Percentiles rank a stretch among this genome's conserved stretches.
Evolutionary conservation across 441 rosid genomes (phyloP).

Genomic region (Syzygium syzygioides): DNA sequence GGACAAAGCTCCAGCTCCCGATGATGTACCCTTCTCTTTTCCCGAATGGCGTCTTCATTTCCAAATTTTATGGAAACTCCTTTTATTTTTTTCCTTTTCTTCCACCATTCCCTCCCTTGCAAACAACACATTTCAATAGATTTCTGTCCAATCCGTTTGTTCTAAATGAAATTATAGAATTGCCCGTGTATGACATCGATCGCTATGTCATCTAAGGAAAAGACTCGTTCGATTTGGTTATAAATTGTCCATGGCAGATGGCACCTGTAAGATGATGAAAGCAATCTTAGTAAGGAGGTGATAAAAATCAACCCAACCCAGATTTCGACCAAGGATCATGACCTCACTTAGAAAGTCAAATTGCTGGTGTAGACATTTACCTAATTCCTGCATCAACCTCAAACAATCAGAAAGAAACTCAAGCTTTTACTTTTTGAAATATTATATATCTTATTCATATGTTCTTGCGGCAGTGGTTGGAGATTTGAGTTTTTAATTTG

Average conservation of each 20-base stretch:
- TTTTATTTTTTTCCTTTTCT: too few species aligned
- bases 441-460: not conserved
- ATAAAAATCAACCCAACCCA: not conserved
- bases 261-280: not conserved
- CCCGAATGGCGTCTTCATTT: too few species aligned
- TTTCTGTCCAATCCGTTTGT: not conserved
- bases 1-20: too few species aligned
- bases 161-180: not conserved
- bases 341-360: not conserved
- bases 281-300: not conserved
- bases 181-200: not conserved
- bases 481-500: not conserved
- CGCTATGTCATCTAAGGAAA: not conserved
- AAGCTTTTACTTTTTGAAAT: not conserved
- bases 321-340: not conserved
- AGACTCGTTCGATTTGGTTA: not conserved
- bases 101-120: too few species aligned
- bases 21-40: too few species aligned
- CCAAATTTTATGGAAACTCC: too few species aligned
- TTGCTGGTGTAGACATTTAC: not conserved
- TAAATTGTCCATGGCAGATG: not conserved
- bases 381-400: not conserved
- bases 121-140: too few species aligned
- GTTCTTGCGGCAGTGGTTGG: not conserved
- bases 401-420: not conserved